Evolutionary conservation across 139 green algal genomes (phyloP).

Genomic region (Nannochloris sp.): DNA sequence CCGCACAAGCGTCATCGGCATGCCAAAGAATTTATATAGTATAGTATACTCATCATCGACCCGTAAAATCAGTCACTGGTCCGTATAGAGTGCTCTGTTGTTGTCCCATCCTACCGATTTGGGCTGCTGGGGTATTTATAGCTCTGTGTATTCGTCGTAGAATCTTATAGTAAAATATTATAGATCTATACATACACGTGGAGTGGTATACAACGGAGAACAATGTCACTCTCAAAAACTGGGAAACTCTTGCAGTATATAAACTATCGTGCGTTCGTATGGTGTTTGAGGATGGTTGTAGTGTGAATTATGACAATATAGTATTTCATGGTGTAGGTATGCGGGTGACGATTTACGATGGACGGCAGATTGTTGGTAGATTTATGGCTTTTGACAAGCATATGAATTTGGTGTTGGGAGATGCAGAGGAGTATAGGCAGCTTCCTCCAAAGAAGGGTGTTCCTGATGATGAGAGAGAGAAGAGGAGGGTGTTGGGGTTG

Average conservation of each 20-base stretch:
- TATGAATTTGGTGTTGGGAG: constrained; percentile 97
- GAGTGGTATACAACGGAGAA: constrained; percentile 5
- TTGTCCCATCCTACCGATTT: too few relatives aligned
- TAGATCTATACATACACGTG: too few relatives aligned
- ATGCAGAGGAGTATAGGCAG: constrained; percentile 91
- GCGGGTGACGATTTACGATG: constrained; percentile 74
- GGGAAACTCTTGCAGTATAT: constrained; percentile 96
- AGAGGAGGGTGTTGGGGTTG: constrained; percentile 87
- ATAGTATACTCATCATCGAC: too few relatives aligned
- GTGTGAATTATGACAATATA: too few relatives aligned
- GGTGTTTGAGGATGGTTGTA: not conserved
- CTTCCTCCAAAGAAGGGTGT: constrained; percentile 89
- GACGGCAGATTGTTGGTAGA: constrained; percentile 86
- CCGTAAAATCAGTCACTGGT: too few relatives aligned
- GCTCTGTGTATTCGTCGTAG: too few relatives aligned
- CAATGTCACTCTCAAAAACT: constrained; percentile 74
- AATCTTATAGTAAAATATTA: too few relatives aligned
- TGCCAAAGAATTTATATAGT: too few relatives aligned
- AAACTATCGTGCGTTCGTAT: constrained; percentile 79
- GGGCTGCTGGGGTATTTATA: too few relatives aligned
- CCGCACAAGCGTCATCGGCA: too few relatives aligned
- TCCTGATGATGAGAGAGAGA: constrained; percentile 71
- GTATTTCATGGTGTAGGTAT: constrained; percentile 55
- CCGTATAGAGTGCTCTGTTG: too few relatives aligned
- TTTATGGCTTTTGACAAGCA: constrained; percentile 99